Conservation (phyloP, 2,329 filamentous ascomycete species). For the Beauveria caledonica region DNA sequence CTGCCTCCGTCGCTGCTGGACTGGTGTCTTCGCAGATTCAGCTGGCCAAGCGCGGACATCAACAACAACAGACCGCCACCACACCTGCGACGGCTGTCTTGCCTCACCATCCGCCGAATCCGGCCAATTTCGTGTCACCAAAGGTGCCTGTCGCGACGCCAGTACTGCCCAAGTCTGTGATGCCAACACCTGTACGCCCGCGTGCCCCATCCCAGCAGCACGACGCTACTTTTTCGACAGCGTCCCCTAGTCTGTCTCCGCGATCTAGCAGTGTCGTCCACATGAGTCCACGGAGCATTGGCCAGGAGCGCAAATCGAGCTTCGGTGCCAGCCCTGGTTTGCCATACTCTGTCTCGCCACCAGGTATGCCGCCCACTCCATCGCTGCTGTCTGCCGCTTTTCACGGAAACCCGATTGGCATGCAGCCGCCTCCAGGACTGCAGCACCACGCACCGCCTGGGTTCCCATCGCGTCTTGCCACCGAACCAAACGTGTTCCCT, state of each 20-base stretch:
- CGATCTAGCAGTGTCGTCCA: constrained; percentile 56
- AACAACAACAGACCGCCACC: constrained; percentile 24
- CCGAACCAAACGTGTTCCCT: constrained; percentile 39
- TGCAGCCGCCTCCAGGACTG: constrained; percentile 37
- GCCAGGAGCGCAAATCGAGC: constrained; percentile 56
- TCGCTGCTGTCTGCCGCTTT: constrained; percentile 33
- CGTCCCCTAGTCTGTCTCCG: constrained; percentile 54
- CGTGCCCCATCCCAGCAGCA: constrained; percentile 67
- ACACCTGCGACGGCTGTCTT: constrained; percentile 37
- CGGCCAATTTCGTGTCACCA: constrained; percentile 62
- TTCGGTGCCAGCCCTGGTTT: constrained; percentile 22
- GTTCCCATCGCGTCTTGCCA: constrained; percentile 52
- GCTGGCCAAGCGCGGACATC: constrained; percentile 24
- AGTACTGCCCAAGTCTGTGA: constrained; percentile 59
- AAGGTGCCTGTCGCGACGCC: constrained; percentile 74
- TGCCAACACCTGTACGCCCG: constrained; percentile 67
- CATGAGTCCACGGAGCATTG: constrained; percentile 55
- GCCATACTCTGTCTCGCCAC: constrained; percentile 48
- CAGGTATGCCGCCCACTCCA: constrained; percentile 26
- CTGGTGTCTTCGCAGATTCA: constrained; percentile 6
- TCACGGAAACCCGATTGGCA: constrained; percentile 45
- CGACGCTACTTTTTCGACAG: constrained; percentile 59
- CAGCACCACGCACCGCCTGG: constrained; percentile 33
- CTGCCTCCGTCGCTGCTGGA: constrained; percentile 46
- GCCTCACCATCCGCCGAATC: constrained; percentile 52